Conservation (phyloP, 495 filamentous ascomycete genomes). For the Aspergillus diversus region DNA sequence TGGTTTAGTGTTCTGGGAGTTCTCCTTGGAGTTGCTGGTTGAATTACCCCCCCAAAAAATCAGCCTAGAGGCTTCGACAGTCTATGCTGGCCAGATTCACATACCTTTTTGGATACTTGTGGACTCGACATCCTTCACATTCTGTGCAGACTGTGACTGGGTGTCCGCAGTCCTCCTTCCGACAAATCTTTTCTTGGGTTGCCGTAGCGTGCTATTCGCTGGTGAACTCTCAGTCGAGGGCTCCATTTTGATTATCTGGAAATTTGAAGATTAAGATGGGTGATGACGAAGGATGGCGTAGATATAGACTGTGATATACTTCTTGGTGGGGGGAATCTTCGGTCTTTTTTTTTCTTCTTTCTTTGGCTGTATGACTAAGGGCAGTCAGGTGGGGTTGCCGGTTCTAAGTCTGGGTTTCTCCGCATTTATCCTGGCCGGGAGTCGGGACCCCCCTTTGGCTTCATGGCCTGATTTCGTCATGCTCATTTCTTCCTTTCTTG, state of each 20-base stretch:
- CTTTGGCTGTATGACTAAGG: constrained; percentile 19
- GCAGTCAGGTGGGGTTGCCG: constrained; percentile 26
- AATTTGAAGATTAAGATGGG: neutral
- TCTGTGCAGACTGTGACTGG: constrained; percentile 43
- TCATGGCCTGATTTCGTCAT: constrained; percentile 18
- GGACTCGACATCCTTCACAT: constrained; percentile 63
- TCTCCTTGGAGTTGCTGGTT: constrained; percentile 64
- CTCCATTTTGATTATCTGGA: constrained; percentile 16
- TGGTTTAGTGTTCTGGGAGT: constrained; percentile 80
- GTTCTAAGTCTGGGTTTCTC: constrained; percentile 25
- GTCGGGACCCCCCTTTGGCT: neutral
- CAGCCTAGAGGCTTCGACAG: constrained; percentile 5
- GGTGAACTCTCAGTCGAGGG: constrained; percentile 14
- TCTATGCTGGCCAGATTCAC: neutral
- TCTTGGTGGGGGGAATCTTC: constrained; percentile 23
- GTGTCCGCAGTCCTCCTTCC: constrained; percentile 67
- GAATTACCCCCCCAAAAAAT: neutral
- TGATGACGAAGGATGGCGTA: neutral
- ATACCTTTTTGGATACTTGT: constrained; percentile 53
- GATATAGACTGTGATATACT: neutral
- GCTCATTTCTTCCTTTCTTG: neutral
- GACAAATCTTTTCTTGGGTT: constrained; percentile 80
- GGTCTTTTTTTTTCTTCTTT: neutral
- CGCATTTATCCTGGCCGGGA: constrained; percentile 25
- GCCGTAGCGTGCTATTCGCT: constrained; percentile 32